Evolutionary conservation across 2,329 filamentous ascomycete genomes (phyloP).

Genomic region (Cladosporium sphaerospermum): DNA sequence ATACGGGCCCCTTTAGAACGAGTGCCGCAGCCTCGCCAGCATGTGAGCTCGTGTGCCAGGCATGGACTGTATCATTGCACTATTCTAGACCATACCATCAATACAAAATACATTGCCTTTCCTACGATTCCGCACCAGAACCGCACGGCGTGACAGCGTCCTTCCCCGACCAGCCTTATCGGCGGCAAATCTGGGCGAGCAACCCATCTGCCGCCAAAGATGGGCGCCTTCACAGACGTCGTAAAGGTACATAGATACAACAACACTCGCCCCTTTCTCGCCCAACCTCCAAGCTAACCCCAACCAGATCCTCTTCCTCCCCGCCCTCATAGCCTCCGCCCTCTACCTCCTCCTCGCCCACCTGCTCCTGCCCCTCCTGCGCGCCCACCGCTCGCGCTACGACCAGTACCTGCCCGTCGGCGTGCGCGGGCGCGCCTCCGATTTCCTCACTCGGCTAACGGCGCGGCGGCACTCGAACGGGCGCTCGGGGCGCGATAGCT

Average conservation of each 20-base stretch:
- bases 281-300: neutral
- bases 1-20: neutral
- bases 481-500: conserved; percentile 20
- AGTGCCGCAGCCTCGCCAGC: neutral
- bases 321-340: conserved; percentile 37
- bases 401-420: conserved; percentile 36
- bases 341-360: conserved; percentile 39
- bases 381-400: conserved; percentile 40
- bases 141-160: no score
- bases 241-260: neutral
- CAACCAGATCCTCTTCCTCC: conserved; percentile 39
- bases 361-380: conserved; percentile 39
- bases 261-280: no score
- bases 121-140: no score
- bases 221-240: conserved; percentile 7
- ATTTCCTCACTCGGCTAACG: conserved; percentile 30
- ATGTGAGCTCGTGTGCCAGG: neutral
- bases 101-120: no score
- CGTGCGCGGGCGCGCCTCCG: conserved; percentile 29
- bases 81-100: no score
- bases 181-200: no score
- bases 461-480: conserved; percentile 20
- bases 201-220: neutral
- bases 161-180: no score
- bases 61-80: no score